phyloP scores from a whole-genome alignment of 2,329 filamentous ascomycete genomes.

The Ophidiomyces ophidiicola region DNA sequence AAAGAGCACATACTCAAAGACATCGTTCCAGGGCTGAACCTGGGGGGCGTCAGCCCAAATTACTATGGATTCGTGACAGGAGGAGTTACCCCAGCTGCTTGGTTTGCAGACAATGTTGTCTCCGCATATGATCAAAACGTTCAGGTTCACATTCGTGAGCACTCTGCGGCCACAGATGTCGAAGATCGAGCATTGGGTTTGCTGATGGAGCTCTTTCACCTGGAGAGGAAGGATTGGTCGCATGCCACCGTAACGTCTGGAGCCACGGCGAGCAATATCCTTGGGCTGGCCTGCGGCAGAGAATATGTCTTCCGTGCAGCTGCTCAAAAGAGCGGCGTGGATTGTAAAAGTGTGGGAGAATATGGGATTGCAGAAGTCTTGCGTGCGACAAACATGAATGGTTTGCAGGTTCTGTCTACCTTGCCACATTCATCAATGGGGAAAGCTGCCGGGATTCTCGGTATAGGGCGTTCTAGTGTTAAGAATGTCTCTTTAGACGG shows the following conservation, averaged over 20 bases:
- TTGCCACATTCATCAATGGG: conserved; percentile 70
- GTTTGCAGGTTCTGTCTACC: conserved; percentile 67
- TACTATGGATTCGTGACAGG: conserved; percentile 91
- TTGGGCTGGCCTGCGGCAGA: conserved; percentile 57
- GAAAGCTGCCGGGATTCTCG: conserved; percentile 73
- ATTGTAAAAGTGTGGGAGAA: conserved; percentile 47
- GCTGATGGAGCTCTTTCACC: conserved; percentile 52
- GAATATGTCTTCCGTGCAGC: conserved; percentile 43
- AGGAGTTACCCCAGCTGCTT: conserved; percentile 63
- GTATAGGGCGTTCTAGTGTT: conserved; percentile 59
- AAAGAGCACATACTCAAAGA: conserved; percentile 31
- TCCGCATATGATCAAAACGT: conserved; percentile 72
- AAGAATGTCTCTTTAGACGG: conserved; percentile 42
- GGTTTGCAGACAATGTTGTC: conserved; percentile 74
- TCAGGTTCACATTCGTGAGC: conserved; percentile 63
- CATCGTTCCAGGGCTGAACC: conserved; percentile 49
- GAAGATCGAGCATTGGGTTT: conserved; percentile 61
- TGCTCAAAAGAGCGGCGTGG: conserved; percentile 25
- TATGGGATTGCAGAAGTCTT: conserved; percentile 58
- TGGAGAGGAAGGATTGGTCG: conserved; percentile 48
- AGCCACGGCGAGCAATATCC: conserved; percentile 52
- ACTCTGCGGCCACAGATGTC: conserved; percentile 63
- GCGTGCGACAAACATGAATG: conserved; percentile 47
- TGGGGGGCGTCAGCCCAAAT: conserved; percentile 49
- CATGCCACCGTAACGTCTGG: conserved; percentile 74